Evolutionary conservation across 768 basidiomycete species (phyloP), one percentile per base, ranked within the genome.

Genomic region (Leucosporidium scottii): DNA sequence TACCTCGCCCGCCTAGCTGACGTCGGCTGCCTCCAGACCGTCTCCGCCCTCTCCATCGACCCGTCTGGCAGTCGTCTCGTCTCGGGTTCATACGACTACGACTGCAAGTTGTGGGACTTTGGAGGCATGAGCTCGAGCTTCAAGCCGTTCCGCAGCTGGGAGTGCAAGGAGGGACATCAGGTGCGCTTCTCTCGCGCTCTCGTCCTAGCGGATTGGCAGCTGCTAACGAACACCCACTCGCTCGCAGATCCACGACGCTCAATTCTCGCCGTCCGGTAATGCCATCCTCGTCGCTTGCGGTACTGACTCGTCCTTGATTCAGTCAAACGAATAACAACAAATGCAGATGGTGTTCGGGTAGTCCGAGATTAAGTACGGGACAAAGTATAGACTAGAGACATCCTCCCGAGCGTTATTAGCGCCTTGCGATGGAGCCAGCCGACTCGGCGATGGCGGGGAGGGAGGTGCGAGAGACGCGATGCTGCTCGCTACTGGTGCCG

Each of bases 91-190:
- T 88, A 98, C 80, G 96, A 99, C 78, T 98, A 98, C 76, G 96
- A 99, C 79, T 87, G 89, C 79, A 98, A 98, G 80, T 79, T 99
- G 62, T 99, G 94, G 93, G 96, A 99, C 79, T 98, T 98, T 79
- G 94, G 94, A 74, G 96, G 96, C 21, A 99, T 99, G 96, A 89
- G 90, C 76, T 55, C 61, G 54, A 81, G 86, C 71, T 86, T 81
- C 79, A 91, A 91, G 79, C 93, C 96, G 23, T 98, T 99, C 84
- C 90, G 93, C 80, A 90, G 85, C 73, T 98, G 90, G 86, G 96
- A 99, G 77, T 90, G 93, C 69, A 36, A 53, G 5, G 54, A 66
- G 18, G 61, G 59, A 5, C 65, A 68, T 17, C 65, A 73, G 44
- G 68, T 64, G 53, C 34, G 62, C 59, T 53, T 8, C 21, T 9